Conservation (phyloP, 2,329 filamentous ascomycete genomes). For the Xylaria sp. region DNA sequence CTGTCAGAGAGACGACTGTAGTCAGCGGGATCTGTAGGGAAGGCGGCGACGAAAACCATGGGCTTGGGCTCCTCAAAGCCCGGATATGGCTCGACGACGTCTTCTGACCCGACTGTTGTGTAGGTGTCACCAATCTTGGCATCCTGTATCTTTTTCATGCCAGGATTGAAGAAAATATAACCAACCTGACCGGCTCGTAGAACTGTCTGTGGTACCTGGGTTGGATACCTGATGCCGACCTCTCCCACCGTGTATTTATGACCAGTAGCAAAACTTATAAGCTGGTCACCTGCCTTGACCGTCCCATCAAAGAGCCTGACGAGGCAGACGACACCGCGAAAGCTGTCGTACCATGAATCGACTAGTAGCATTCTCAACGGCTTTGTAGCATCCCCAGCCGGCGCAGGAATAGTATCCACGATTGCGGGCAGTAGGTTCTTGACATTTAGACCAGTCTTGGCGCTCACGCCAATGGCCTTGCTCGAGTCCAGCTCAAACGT, state of each 20-base stretch:
- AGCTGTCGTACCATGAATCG: slow-evolving; percentile 98
- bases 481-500: slow-evolving; percentile 88
- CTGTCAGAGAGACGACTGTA: slow-evolving; percentile 90
- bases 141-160: slow-evolving; percentile 96
- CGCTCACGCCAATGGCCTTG: slow-evolving; percentile 78
- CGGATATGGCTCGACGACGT: slow-evolving; percentile 79
- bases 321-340: slow-evolving; percentile 90
- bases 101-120: slow-evolving; percentile 81
- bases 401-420: slow-evolving; percentile 84
- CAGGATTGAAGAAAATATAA: slow-evolving; percentile 96
- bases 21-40: slow-evolving; percentile 90
- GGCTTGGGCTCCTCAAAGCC: slow-evolving; percentile 98
- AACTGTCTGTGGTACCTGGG: slow-evolving; percentile 81
- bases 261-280: slow-evolving; percentile 89
- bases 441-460: slow-evolving; percentile 93
- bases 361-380: slow-evolving; percentile 88
- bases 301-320: slow-evolving; percentile 92
- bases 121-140: slow-evolving; percentile 97
- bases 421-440: slow-evolving; percentile 84
- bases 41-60: slow-evolving; percentile 98
- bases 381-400: slow-evolving; percentile 75
- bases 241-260: slow-evolving; percentile 94
- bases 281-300: slow-evolving; percentile 81
- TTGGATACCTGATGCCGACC: slow-evolving; percentile 95
- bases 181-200: slow-evolving; percentile 94